These are phyloP conservation scores for Micromonas pusilla DNA, from an alignment of 139 green algal genomes.

Conservation along the genomic window DNA sequence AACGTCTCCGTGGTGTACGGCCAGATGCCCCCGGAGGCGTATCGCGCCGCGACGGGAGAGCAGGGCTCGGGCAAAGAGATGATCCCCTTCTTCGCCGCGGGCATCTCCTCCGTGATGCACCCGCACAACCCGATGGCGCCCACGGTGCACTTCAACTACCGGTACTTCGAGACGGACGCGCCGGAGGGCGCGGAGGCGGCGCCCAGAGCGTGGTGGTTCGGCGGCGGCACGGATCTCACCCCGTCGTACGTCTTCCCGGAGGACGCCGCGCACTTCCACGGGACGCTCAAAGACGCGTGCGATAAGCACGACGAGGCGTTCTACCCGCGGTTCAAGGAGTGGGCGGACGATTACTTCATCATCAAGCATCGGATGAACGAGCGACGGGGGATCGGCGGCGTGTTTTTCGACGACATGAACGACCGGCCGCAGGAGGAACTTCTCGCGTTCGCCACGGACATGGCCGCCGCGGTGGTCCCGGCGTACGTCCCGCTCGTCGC, in stretches of 20 bases:
- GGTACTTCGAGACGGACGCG: slow-evolving; percentile 98
- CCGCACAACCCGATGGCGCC: slow-evolving; percentile 89
- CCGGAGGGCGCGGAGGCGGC: slow-evolving; percentile 59
- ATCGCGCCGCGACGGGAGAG: slow-evolving; percentile 74
- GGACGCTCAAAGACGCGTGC: slow-evolving; percentile 60
- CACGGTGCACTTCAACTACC: slow-evolving; percentile 99
- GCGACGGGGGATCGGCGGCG: slow-evolving; percentile 83
- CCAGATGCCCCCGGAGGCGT: slow-evolving; percentile 92
- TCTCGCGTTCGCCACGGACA: slow-evolving; percentile 69
- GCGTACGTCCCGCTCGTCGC: slow-evolving; percentile 84
- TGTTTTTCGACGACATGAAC: slow-evolving; percentile 98
- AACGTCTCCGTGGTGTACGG: slow-evolving; percentile 96
- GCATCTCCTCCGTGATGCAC: slow-evolving; percentile 95
- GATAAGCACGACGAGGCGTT: slow-evolving; percentile 89
- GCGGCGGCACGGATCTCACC: slow-evolving; percentile 97
- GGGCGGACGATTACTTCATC: slow-evolving; percentile 96
- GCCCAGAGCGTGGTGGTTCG: slow-evolving; percentile 95
- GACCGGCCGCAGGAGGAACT: slow-evolving; percentile 50
- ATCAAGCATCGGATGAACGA: slow-evolving; percentile 83
- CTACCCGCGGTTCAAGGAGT: slow-evolving; percentile 89
- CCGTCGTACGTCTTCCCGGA: slow-evolving; percentile 85
- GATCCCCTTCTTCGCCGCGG: slow-evolving; percentile 96
- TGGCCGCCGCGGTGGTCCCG: slow-evolving; percentile 38
- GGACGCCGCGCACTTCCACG: slow-evolving; percentile 97
- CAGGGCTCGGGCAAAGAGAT: slow-evolving; percentile 8